Evolutionary conservation across 164 flowering plant species (phyloP).

Genomic region (Buxus sempervirens): DNA sequence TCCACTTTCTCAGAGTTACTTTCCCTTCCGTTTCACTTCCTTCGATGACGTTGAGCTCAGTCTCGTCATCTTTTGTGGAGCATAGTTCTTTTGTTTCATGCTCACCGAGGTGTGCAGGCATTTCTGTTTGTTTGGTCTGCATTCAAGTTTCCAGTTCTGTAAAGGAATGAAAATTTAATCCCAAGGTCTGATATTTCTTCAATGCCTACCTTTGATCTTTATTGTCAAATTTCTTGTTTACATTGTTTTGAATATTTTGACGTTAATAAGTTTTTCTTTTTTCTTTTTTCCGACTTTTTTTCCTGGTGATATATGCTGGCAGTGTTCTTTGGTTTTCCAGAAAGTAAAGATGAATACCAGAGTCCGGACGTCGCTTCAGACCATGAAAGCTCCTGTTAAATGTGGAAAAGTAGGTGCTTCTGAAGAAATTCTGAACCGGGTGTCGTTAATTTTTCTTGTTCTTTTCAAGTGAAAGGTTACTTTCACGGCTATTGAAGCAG

Average conservation of each 20-base stretch:
- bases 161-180: background rate
- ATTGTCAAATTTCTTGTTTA: background rate
- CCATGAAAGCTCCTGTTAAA: conserved; percentile 39
- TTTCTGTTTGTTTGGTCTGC: background rate
- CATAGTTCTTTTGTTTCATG: background rate
- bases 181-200: background rate
- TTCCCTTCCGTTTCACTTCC: too few species aligned
- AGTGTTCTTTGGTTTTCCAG: conserved; percentile 5
- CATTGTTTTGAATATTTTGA: background rate
- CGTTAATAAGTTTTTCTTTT: background rate
- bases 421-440: background rate
- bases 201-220: background rate
- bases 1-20: too few species aligned
- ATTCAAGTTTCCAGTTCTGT: background rate
- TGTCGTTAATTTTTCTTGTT: too few species aligned
- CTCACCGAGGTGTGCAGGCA: background rate
- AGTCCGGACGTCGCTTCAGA: conserved; percentile 34
- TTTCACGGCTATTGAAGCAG: conserved; percentile 1
- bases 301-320: background rate
- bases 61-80: background rate
- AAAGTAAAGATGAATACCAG: conserved; percentile 35
- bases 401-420: conserved; percentile 33
- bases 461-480: background rate
- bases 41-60: background rate
- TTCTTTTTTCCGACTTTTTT: background rate